Evolutionary conservation across 352 stramenopile genomes (phyloP), one percentile per base, ranked within the genome.

Genomic region (Phytophthora capsici): DNA sequence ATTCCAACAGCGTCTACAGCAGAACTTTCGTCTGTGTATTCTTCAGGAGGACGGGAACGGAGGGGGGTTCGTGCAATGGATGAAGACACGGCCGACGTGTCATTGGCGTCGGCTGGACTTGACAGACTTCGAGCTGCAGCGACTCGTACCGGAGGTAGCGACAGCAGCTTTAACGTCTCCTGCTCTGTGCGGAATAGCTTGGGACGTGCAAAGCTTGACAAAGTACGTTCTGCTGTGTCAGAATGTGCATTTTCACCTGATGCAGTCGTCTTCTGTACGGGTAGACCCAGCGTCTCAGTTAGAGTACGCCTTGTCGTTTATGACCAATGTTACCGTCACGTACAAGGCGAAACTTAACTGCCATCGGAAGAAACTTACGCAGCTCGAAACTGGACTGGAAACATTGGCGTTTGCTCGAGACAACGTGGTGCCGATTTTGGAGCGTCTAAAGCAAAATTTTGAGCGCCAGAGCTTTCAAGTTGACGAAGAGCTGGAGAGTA

Each of bases 1-100:
- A 22, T 75, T 86, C 17, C 65, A 63, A 10, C 48, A 57, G 6
- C 63, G 67, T 8, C 37, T 88, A 3, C 60, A 70, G 22, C 48
- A 66, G 14, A 83, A 89, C 26, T 38, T 90, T 7, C 79, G 82
- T 3, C 22, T 90, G 0, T 86, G 74, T 13, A 37, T 90, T 14
- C 54, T 86, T 6, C 57, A 70, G 16, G 60, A 70, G 32, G 46
- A 28, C 14, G 40, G 44, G 20, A 26, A 17, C 30, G 45, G 26
- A 5, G 41, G n/a, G 19, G 41, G 16, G 13, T 46, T 67, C 2
- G 5, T 74, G 36, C 19, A 17, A 4, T 70, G 55, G 66, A 47
- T 78, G 30, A 61, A 71, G 17, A 57, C 70, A 4, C 47, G 48
- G n/a, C 47, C 66, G 17, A 65, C 56, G 0, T 78, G 70, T 30